These are phyloP conservation scores for Candida maris DNA, from an alignment of 805 yeast species.

Conservation along the genomic window DNA sequence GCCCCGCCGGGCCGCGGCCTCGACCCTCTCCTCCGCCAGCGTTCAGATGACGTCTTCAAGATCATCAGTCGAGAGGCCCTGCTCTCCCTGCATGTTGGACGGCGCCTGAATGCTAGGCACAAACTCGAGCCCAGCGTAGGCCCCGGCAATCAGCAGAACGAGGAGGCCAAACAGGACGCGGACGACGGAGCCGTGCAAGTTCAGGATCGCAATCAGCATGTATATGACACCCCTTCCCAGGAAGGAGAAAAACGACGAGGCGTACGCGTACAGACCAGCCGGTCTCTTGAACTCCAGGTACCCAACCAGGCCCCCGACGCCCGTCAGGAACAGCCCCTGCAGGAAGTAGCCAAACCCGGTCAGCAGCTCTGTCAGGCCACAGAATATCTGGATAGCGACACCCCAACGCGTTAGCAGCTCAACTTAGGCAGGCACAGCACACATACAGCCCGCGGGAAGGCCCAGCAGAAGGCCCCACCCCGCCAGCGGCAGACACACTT, in stretches of 20 bases:
- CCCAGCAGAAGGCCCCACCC: too few relatives aligned
- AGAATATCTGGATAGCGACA: constrained; percentile 34
- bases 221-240: constrained; percentile 72
- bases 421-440: too few relatives aligned
- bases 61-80: constrained; percentile 33
- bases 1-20: too few relatives aligned
- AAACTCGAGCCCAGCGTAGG: constrained; percentile 60
- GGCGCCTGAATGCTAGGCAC: constrained; percentile 77
- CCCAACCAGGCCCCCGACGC: constrained; percentile 52
- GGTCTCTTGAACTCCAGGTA: constrained; percentile 47
- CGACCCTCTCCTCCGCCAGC: not conserved
- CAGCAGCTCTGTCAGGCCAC: constrained; percentile 49
- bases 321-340: constrained; percentile 54
- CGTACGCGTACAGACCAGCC: constrained; percentile 59
- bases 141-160: constrained; percentile 58
- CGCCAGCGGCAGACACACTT: too few relatives aligned
- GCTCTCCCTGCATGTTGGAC: constrained; percentile 66
- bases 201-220: constrained; percentile 45
- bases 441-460: too few relatives aligned
- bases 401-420: not conserved
- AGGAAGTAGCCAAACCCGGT: constrained; percentile 42
- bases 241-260: constrained; percentile 65
- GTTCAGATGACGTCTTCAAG: constrained; percentile 32
- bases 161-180: constrained; percentile 57
- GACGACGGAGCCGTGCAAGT: constrained; percentile 48